Base-by-base conservation (phyloP, 169 alveolate genomes). In the Pseudocohnilembus persalinus region DNA sequence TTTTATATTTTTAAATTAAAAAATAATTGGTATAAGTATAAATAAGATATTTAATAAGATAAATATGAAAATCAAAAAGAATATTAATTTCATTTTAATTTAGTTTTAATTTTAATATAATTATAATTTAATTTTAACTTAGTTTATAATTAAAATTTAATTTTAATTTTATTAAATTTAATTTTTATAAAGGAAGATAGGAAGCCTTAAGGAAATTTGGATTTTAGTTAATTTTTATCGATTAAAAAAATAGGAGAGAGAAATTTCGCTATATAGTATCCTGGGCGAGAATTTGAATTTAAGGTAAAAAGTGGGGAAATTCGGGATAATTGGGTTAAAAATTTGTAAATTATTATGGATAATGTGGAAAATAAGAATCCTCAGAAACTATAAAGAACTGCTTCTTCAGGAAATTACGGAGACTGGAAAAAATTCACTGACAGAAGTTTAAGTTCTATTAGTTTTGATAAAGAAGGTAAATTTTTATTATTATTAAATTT, bases 371-470 rank as follows among this genome's bases (percentile, higher is more conserved):
- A 77, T 31, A 77, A 33, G 32, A 33, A 32, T 77, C 82, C 82
- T 20, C 20, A 77, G 33, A 77, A 33, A 24, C 30, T 64, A 6
- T 77, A 1, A 27, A 77, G 82, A 32, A 32, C 33, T 25, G 33
- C 33, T 26, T 28, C 33, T 0, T 28, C 26, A 11, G 28, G 73
- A 31, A 33, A 63, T 11, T 31, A 68, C 30, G 33, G 33, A 33
- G 33, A 68, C 27, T 77, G 82, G 82, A 77, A 77, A 30, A 77
- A 63, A 30, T 77, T 77, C 34, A 33, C 82, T 16, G 82, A 77
- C 33, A 77, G 82, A 33, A 33, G 74, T 25, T 33, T 77, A 31
- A 33, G 74, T 33, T 77, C 82, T 0, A 77, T 77, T 0, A 33
- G 82, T 68, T n/a, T 32, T 0, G n/a, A 77, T 28, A 77, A 77